phyloP scores from a whole-genome alignment of 2,329 filamentous ascomycete species.

The Annulohypoxylon truncatum region DNA sequence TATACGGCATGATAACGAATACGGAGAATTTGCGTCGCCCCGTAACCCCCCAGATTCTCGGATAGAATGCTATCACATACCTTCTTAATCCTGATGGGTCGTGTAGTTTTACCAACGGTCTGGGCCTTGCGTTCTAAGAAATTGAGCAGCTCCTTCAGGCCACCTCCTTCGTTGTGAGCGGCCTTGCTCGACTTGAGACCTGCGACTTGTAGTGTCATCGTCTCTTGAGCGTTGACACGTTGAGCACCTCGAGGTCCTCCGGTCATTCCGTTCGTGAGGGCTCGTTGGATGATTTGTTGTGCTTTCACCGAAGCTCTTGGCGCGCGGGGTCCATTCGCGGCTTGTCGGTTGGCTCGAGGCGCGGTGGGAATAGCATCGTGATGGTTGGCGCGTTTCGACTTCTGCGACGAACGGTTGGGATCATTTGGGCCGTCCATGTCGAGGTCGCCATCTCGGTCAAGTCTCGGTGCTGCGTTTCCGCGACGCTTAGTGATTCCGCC shows the following conservation, averaged over 20 bases:
- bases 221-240: slow-evolving; percentile 45
- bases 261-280: slow-evolving; percentile 52
- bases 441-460: slow-evolving; percentile 70
- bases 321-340: slow-evolving; percentile 39
- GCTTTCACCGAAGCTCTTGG: slow-evolving; percentile 49
- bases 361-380: slow-evolving; percentile 29
- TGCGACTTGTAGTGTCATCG: slow-evolving; percentile 61
- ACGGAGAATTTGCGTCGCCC: slow-evolving; percentile 54
- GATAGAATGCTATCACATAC: slow-evolving; percentile 70
- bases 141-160: slow-evolving; percentile 70
- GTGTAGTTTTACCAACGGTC: slow-evolving; percentile 61
- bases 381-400: slow-evolving; percentile 41
- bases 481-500: slow-evolving; percentile 66
- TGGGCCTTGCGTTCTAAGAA: slow-evolving; percentile 79
- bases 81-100: slow-evolving; percentile 76
- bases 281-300: slow-evolving; percentile 58
- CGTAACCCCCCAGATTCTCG: slow-evolving; percentile 57
- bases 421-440: slow-evolving; percentile 63
- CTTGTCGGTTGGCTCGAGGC: slow-evolving; percentile 34
- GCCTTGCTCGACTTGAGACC: slow-evolving; percentile 78
- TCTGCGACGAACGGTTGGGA: slow-evolving; percentile 50
- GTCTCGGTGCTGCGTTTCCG: slow-evolving; percentile 50
- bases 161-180: slow-evolving; percentile 72
- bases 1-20: slow-evolving; percentile 55
- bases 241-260: slow-evolving; percentile 38